These are phyloP conservation scores for Cryphonectria nitschkei DNA, from an alignment of 2,329 filamentous ascomycete species.

Conservation along the genomic window DNA sequence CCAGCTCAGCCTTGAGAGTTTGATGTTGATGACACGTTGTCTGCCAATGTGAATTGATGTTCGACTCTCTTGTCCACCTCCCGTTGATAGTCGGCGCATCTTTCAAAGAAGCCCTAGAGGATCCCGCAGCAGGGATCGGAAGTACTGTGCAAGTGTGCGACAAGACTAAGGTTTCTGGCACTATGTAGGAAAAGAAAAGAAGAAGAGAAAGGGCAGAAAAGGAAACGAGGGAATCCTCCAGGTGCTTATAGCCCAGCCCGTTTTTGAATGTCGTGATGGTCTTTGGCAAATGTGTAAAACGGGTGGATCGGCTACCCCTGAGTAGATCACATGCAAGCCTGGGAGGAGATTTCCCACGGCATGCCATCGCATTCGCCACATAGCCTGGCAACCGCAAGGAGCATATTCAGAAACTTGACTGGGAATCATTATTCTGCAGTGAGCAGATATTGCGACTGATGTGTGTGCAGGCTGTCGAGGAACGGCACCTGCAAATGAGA, in stretches of 20 bases:
- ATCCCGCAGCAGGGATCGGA: background rate
- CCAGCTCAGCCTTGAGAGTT: background rate
- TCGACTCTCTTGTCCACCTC: background rate
- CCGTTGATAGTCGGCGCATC: background rate
- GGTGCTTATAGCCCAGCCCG: background rate
- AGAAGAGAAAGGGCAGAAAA: no score
- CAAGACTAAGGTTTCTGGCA: background rate
- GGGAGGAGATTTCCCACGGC: background rate
- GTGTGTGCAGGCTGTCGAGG: background rate
- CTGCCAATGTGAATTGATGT: background rate
- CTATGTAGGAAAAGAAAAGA: background rate
- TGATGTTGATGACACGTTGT: background rate
- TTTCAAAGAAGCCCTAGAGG: background rate
- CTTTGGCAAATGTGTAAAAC: background rate
- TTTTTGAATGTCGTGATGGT: background rate
- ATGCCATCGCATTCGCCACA: background rate
- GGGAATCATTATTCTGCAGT: background rate
- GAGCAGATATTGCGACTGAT: background rate
- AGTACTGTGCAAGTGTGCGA: background rate
- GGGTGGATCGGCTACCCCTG: constrained; percentile 1
- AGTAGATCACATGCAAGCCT: constrained; percentile 14
- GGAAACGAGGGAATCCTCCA: background rate
- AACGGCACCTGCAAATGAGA: background rate
- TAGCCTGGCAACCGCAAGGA: background rate
- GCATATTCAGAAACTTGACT: background rate